phyloP scores from a whole-genome alignment of 495 filamentous ascomycete species.

The Aspergillus avenaceus region DNA sequence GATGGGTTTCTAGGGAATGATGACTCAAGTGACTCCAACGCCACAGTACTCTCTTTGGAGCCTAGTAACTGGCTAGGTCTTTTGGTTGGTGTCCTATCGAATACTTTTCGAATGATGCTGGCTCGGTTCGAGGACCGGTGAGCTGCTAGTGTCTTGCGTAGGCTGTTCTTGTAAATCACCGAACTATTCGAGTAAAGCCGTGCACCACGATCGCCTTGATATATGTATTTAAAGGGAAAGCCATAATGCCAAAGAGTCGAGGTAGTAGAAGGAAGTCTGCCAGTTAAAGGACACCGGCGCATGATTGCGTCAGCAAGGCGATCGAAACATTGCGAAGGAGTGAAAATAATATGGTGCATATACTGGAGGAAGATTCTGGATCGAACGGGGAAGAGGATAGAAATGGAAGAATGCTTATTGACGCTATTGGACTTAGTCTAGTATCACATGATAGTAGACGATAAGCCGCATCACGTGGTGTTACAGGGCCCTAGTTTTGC shows the following conservation, averaged over 20 bases:
- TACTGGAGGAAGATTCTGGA: background rate
- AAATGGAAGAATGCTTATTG: background rate
- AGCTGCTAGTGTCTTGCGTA: slow-evolving; percentile 46
- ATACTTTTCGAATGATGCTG: slow-evolving; percentile 37
- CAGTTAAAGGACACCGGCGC: slow-evolving; percentile 18
- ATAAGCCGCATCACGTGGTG: background rate
- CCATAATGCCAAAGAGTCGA: background rate
- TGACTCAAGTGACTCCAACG: too few relatives aligned
- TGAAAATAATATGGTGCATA: slow-evolving; percentile 8
- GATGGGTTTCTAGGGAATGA: too few relatives aligned
- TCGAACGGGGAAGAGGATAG: background rate
- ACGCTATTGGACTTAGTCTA: too few relatives aligned
- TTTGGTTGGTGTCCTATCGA: background rate
- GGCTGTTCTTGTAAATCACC: slow-evolving; percentile 32
- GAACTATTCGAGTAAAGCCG: slow-evolving; percentile 8
- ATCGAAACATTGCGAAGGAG: slow-evolving; percentile 13
- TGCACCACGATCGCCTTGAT: slow-evolving; percentile 15
- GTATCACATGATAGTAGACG: background rate
- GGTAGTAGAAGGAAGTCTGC: slow-evolving; percentile 8
- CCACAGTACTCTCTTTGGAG: too few relatives aligned
- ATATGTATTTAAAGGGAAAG: background rate
- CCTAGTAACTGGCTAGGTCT: too few relatives aligned
- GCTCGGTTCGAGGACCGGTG: slow-evolving; percentile 47
- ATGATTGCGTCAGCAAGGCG: slow-evolving; percentile 22
- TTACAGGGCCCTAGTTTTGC: background rate